Evolutionary conservation across 1,284 basidiomycete species (phyloP).

Genomic region (Fistulinella staudtii): DNA sequence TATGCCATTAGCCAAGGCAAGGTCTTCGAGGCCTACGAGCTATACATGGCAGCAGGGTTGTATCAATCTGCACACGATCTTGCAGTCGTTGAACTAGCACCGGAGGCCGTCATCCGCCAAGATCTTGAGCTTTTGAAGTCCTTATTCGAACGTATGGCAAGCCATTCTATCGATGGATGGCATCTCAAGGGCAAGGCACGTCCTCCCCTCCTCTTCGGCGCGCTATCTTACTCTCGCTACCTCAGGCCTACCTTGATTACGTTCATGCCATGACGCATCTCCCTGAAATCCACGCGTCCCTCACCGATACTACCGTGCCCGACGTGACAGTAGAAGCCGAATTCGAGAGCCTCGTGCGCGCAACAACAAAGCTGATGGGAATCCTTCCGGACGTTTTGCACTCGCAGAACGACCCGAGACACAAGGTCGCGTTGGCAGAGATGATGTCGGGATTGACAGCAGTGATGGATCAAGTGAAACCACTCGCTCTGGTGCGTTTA

Average conservation of each 20-base stretch:
- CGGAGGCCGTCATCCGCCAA: constrained; percentile 81
- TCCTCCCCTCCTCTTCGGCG: constrained; percentile 6
- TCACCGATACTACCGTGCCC: constrained; percentile 40
- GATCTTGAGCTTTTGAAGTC: constrained; percentile 72
- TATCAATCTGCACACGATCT: constrained; percentile 79
- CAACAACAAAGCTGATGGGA: constrained; percentile 64
- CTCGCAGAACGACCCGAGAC: constrained; percentile 46
- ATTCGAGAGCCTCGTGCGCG: constrained; percentile 56
- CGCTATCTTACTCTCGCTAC: constrained; percentile 8
- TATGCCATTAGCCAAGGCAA: constrained; percentile 61
- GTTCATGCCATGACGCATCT: constrained; percentile 59
- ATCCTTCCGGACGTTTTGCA: constrained; percentile 68
- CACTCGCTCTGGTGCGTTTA: constrained; percentile 55
- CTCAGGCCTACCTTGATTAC: constrained; percentile 70
- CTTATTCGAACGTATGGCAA: constrained; percentile 70
- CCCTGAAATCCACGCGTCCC: constrained; percentile 50
- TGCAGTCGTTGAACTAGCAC: constrained; percentile 80
- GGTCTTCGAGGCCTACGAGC: constrained; percentile 74
- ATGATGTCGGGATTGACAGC: constrained; percentile 66
- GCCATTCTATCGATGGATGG: constrained; percentile 69
- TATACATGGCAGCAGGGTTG: constrained; percentile 69
- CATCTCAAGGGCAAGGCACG: constrained; percentile 74
- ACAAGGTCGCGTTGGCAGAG: constrained; percentile 47
- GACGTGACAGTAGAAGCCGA: constrained; percentile 49
- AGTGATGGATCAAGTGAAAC: constrained; percentile 56